These are phyloP conservation scores for Oryza rufipogon DNA, from an alignment of 176 grass and related monocot species.

Conservation along the genomic window DNA sequence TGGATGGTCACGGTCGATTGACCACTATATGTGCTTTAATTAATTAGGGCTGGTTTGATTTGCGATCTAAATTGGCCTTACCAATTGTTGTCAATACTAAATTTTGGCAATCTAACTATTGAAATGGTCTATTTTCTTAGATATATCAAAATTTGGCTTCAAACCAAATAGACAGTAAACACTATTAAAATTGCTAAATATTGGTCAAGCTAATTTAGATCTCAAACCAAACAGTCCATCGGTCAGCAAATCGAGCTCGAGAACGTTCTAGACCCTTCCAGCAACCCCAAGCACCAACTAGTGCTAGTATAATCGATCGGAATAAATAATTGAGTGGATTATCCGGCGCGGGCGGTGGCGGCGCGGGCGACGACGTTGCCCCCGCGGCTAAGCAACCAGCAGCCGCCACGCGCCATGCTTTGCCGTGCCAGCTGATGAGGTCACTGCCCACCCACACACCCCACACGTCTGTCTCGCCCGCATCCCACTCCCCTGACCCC, in stretches of 20 bases:
- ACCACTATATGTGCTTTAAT: neutral
- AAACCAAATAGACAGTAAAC: too few species aligned
- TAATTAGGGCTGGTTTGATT: neutral
- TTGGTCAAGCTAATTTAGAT: too few species aligned
- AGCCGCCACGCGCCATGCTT: constrained; percentile 25
- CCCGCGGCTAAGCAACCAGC: constrained; percentile 39
- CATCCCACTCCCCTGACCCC: neutral
- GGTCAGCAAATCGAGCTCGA: neutral
- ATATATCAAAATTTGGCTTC: too few species aligned
- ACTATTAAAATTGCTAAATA: too few species aligned
- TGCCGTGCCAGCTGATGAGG: neutral
- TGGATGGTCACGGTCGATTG: neutral
- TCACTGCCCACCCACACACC: constrained; percentile 15
- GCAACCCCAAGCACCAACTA: neutral
- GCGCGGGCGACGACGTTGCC: neutral
- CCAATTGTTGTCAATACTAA: too few species aligned
- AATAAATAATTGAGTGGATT: neutral
- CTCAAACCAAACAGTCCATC: neutral
- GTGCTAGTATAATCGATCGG: neutral
- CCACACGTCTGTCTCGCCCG: constrained; percentile 2
- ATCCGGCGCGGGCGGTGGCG: neutral
- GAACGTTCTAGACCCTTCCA: constrained; percentile 16
- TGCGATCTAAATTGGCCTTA: too few species aligned
- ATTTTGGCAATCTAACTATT: too few species aligned
- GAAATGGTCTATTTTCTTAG: too few species aligned